Base-by-base conservation (phyloP, 306 rosid genomes). In the Chamaecrista fasciculata region DNA sequence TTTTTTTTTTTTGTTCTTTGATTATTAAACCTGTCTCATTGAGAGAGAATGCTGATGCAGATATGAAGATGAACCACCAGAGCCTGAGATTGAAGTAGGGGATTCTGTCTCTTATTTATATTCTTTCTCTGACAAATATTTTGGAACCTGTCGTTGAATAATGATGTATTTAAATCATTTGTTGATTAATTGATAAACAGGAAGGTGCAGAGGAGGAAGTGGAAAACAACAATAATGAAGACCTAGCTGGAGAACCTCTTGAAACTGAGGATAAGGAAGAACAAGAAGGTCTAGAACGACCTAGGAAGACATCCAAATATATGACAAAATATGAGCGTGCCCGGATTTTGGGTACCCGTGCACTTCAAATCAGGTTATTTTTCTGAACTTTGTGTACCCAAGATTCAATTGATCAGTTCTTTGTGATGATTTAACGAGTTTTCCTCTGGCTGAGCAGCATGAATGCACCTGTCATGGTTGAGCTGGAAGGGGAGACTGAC, bases 401-500 rank as follows among this genome's bases (percentile, higher is more conserved):
- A 26, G 7, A 3, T 56, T 79, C 4, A 18, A 0, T 25, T 31
- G 9, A 12, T 65, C 40, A 25, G 4, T 34, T 65, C 24, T 50
- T 60, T 50, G 26, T 51, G 70, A 60, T 52, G 3, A 2, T 3
- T 56, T 53, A 26, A 69, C 31, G 46, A 71, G 20, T 59, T 58
- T 37, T 4, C 50, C 71, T 40, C 39, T 66, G 58, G 69, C 14
- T 76, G 70, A 43, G 53, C 97, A 88, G 98, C 80, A 90, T 93
- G 98, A 93, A 93, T 67, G 97, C 97, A 26, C 98, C 98, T 76
- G 94, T 93, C 16, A 90, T 93, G 97, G 98, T 90, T 0, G 97
- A 90, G 86, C 83, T 93, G 80, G 94, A 90, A 82, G 96, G 98
- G 24, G 98, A 93, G 76, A 93, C 96, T 36, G 98, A 93, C 61